Evolutionary conservation across 495 filamentous ascomycete species (phyloP), one percentile per base, ranked within the genome.

Genomic region (Neurospora sp.): DNA sequence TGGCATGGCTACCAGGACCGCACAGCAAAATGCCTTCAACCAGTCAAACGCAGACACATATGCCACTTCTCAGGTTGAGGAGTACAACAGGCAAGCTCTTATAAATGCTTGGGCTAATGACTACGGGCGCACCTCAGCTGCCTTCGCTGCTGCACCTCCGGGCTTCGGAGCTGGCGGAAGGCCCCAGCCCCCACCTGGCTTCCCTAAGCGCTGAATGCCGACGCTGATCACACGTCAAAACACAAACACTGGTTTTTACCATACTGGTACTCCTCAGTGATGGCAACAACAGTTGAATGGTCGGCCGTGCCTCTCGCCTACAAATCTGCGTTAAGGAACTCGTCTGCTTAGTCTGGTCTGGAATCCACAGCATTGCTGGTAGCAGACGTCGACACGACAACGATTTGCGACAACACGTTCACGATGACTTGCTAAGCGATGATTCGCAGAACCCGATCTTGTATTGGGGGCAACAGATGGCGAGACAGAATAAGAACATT

Each of bases 31-130:
- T 48, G 36, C 72, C 1, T 37, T 39, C 7, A 28, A 28, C 39
- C 74, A 73, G 71, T 40, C 70, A 21, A 69, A 42, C 37, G 39
- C 69, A 15, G 70, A 21, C 34, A 15, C 69, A 31, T 70, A 43
- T 69, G 69, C 69, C 24, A 21, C 71, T 48, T 37, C 54, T 40
- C 43, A 39, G 37, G 69, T 69, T 34, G 74, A 59, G 6, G 75
- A 73, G 42, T 73, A 74, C 19, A 37, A 45, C 21, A 42, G 48
- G 28, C 72, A 73, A 40, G 72, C 59, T 9, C 70, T 62, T 11
- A 70, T 73, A 70, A 73, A 48, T 39, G 74, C 62, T 66, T 78
- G 74, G 77, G n/a, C 39, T 70, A 59, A 74, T n/a, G 38, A 31
- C 24, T 71, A 34, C 38, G 70, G 28, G 54, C 54, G 54, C 54